Evolutionary conservation across 1,139 yeast genomes (phyloP).

Genomic region (Candida sojae): DNA sequence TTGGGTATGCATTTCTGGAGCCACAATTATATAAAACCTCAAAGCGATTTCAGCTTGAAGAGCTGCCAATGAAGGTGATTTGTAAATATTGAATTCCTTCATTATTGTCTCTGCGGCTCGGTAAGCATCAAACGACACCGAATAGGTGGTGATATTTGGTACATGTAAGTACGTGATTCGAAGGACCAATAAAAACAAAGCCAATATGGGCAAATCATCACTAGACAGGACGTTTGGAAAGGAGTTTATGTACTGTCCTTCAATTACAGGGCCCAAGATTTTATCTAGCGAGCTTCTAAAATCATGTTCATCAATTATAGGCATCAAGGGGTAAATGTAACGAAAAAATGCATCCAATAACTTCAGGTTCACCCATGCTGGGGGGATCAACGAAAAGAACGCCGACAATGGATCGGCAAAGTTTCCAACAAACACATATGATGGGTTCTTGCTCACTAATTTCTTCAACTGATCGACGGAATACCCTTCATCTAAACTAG

Average conservation of each 20-base stretch:
- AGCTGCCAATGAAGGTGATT: slow-evolving; percentile 45
- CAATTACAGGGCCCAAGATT: slow-evolving; percentile 14
- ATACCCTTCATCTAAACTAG: slow-evolving; percentile 6
- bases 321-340: slow-evolving; percentile 45
- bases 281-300: slow-evolving; percentile 22
- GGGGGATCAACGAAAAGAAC: slow-evolving; percentile 13
- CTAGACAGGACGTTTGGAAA: slow-evolving; percentile 24
- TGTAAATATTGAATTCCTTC: slow-evolving; percentile 36
- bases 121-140: slow-evolving; percentile 31
- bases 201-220: slow-evolving; percentile 28
- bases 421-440: slow-evolving; percentile 5
- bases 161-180: slow-evolving; percentile 29
- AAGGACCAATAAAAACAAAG: slow-evolving; percentile 24
- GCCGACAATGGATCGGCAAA: slow-evolving; percentile 12
- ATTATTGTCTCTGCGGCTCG: slow-evolving; percentile 34
- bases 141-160: slow-evolving; percentile 21
- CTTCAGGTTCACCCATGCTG: slow-evolving; percentile 10
- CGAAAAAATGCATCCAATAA: slow-evolving; percentile 32
- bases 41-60: slow-evolving; percentile 46
- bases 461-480: slow-evolving; percentile 3
- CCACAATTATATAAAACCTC: slow-evolving; percentile 25
- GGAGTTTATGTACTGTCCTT: slow-evolving; percentile 16
- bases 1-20: slow-evolving; percentile 29
- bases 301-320: slow-evolving; percentile 44
- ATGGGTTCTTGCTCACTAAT: slow-evolving; percentile 6